Conservation (phyloP, 345 rosid genomes). For the Kernera saxatilis region DNA sequence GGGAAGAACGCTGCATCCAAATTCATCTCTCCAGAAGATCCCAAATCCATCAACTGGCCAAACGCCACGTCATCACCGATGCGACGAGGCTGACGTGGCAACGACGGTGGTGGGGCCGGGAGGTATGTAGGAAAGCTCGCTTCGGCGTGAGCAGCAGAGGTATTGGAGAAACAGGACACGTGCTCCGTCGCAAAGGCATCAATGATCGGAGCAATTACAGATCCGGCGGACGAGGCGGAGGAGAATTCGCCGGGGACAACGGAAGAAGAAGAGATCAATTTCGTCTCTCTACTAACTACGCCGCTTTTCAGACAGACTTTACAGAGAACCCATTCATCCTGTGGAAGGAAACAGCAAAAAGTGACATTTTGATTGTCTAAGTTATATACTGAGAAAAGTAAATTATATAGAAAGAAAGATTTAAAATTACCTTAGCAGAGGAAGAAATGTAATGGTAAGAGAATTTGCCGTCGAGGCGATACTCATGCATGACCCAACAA, state of each 20-base stretch:
- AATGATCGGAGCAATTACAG: slow-evolving; percentile 9
- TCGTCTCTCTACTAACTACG: slow-evolving; percentile 28
- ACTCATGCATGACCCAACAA: slow-evolving; percentile 98
- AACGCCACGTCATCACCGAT: slow-evolving; percentile 13
- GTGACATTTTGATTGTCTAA: background rate
- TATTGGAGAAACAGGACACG: slow-evolving; percentile 99
- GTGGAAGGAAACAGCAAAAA: background rate
- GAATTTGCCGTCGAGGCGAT: slow-evolving; percentile 90
- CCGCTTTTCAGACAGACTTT: slow-evolving; percentile 72
- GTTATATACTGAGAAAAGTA: background rate
- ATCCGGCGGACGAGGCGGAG: slow-evolving; percentile 37
- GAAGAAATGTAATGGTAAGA: slow-evolving; percentile 74
- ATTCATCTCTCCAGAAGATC: background rate
- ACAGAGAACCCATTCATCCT: slow-evolving; percentile 98
- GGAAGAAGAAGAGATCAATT: slow-evolving; percentile 13
- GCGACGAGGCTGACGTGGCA: slow-evolving; percentile 28
- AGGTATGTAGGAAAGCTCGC: slow-evolving; percentile 20
- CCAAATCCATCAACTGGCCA: slow-evolving; percentile 7
- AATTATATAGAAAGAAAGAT: background rate
- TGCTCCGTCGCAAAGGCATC: slow-evolving; percentile 45
- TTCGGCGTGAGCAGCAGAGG: slow-evolving; percentile 34
- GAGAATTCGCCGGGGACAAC: slow-evolving; percentile 27
- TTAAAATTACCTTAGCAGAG: slow-evolving; percentile 53
- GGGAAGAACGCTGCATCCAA: slow-evolving; percentile 10
- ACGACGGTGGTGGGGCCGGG: slow-evolving; percentile 13